Evolutionary conservation across 1,284 basidiomycete genomes (phyloP), one percentile per base, ranked within the genome.

Genomic region (Ganoderma sinense): DNA sequence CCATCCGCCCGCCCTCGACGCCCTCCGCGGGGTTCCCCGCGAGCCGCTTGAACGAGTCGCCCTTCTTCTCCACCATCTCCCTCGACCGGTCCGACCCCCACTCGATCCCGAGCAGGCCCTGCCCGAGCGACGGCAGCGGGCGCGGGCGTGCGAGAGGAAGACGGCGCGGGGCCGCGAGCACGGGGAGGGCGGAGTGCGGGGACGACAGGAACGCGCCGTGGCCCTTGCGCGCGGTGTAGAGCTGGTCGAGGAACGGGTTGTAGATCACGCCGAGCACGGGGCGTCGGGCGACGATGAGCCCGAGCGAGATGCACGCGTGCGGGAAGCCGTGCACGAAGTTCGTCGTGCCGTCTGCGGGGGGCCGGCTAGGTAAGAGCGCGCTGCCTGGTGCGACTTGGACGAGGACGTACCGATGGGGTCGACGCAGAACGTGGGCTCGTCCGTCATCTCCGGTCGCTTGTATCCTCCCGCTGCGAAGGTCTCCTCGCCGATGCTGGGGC

Each of bases 311-410:
- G 80, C 94, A 96, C 26, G 91, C 93, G 80, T 92, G 94, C 2
- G 96, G 96, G 80, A 97, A 97, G 31, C 92, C 93, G 75, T 97
- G 92, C 39, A 98, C 90, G 77, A 98, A 98, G 83, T 98, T 98
- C 65, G 97, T 98, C 1, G 97, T 98, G 11, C 95, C 94, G 78
- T 96, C 94, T 92, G 78, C 59, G 68, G 51, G 4, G n/a, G n/a
- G 11, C 18, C 5, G 36, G 14, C 41, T 36, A 31, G 67, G 20
- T 33, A 26, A n/a, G n/a, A 45, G 41, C 14, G 41, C 8, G 43
- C n/a, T 39, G 62, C 23, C 55, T 36, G 36, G 41, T 51, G 26
- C 64, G 62, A 36, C 14, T 6, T 39, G 18, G 23, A 16, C 48
- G n/a, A 31, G 29, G 51, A 78, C 82, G 65, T 68, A 89, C 92